These are phyloP conservation scores for Fraxinus americana DNA, from an alignment of 257 asterid species.

Conservation along the genomic window DNA sequence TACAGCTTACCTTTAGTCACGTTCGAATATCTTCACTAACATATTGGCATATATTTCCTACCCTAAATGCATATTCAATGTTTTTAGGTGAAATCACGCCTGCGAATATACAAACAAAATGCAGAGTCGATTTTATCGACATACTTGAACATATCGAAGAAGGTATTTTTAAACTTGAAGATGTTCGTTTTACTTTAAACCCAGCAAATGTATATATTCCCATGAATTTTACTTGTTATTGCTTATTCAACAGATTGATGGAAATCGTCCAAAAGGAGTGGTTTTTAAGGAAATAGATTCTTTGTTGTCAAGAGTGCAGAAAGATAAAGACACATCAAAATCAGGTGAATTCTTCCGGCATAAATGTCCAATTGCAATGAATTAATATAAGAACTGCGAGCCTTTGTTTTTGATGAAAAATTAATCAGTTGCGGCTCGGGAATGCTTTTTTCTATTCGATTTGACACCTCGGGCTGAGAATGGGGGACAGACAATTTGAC, in stretches of 20 bases:
- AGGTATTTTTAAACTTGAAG: conserved; percentile 45
- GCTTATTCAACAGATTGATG: conserved; percentile 62
- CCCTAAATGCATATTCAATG: conserved; percentile 8
- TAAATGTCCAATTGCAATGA: conserved; percentile 17
- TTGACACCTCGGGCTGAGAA: neutral
- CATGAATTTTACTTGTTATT: conserved; percentile 18
- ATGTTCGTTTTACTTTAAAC: conserved; percentile 17
- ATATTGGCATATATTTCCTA: conserved; percentile 10
- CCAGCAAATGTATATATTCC: conserved; percentile 11
- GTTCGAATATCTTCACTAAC: conserved; percentile 23
- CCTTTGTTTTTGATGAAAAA: neutral
- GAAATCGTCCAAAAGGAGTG: conserved; percentile 69
- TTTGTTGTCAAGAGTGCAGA: conserved; percentile 49
- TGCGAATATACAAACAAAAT: conserved; percentile 79
- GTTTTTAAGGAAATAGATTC: conserved; percentile 72
- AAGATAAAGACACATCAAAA: conserved; percentile 46
- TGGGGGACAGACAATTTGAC: neutral
- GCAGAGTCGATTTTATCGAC: conserved; percentile 65
- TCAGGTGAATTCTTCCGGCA: conserved; percentile 33
- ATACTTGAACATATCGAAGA: conserved; percentile 52
- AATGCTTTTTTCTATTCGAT: neutral
- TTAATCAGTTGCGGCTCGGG: too few species aligned
- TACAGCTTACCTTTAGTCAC: conserved; percentile 17
- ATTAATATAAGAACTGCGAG: too few species aligned
- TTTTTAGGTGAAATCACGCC: conserved; percentile 78